These are phyloP conservation scores for Alternaria gaisen DNA, from an alignment of 2,329 filamentous ascomycete genomes.

Conservation along the genomic window DNA sequence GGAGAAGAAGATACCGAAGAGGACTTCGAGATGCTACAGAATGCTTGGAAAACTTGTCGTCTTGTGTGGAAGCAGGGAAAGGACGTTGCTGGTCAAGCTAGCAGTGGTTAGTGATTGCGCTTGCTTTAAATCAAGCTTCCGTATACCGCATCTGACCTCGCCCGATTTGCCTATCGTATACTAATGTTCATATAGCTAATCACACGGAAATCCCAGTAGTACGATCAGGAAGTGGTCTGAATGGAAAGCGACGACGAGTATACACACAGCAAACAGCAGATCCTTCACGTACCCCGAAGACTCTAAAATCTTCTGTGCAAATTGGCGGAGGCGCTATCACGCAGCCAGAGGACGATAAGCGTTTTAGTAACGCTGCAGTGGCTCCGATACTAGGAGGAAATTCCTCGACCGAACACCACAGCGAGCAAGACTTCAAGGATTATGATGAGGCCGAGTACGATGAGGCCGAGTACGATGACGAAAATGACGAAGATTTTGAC, in stretches of 20 bases:
- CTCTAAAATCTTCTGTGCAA: background rate
- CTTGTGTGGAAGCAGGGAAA: background rate
- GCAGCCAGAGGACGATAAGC: background rate
- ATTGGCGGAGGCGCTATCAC: background rate
- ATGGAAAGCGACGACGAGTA: background rate
- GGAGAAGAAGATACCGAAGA: background rate
- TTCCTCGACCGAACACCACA: background rate
- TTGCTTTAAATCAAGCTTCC: background rate
- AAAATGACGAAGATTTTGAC: background rate
- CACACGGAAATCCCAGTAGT: background rate
- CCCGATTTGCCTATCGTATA: background rate
- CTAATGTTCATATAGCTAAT: background rate
- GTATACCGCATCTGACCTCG: background rate
- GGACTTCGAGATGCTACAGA: background rate
- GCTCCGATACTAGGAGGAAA: background rate
- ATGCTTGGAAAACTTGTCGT: background rate
- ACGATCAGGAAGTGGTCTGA: background rate
- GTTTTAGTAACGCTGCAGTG: background rate
- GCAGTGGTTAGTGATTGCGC: background rate
- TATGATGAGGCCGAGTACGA: background rate
- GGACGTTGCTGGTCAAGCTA: background rate
- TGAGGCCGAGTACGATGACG: background rate
- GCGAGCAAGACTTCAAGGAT: background rate
- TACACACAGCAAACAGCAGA: background rate
- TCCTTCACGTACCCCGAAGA: background rate